These are phyloP conservation scores for Penicillium nucicola DNA, from an alignment of 495 filamentous ascomycete species.

Conservation along the genomic window DNA sequence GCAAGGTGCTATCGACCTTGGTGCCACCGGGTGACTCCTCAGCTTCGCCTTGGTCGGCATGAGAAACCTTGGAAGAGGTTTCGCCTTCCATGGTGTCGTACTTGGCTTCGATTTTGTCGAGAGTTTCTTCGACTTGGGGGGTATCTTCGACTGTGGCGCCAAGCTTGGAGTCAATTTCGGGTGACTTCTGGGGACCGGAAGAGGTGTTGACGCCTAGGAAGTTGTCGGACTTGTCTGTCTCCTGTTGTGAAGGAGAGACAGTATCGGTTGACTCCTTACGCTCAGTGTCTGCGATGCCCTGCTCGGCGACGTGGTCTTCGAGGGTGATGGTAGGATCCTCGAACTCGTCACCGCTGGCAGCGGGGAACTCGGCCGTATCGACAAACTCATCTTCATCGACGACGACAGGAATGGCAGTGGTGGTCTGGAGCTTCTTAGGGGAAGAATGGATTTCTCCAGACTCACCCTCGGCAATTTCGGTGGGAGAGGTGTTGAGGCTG, in stretches of 20 bases:
- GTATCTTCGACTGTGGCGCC: not conserved
- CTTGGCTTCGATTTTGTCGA: slow-evolving; percentile 4
- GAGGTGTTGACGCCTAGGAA: not conserved
- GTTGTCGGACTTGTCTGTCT: not conserved
- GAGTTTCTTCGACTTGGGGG: not conserved
- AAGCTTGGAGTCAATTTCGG: not conserved
- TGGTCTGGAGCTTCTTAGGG: slow-evolving; percentile 18
- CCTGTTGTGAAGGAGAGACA: too few species aligned
- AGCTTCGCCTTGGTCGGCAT: not conserved
- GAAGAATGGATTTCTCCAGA: slow-evolving; percentile 16
- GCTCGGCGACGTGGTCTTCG: not conserved
- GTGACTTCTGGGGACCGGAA: not conserved
- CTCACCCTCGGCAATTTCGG: slow-evolving; percentile 9
- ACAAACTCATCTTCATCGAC: slow-evolving; percentile 19
- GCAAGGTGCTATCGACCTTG: not conserved
- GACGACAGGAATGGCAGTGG: slow-evolving; percentile 8
- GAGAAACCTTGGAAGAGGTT: not conserved
- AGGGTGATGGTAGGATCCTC: not conserved
- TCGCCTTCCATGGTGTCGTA: not conserved
- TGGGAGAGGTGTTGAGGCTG: slow-evolving; percentile 21
- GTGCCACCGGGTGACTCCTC: not conserved
- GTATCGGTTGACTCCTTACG: not conserved
- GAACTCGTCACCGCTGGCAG: slow-evolving; percentile 23
- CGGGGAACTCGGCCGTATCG: slow-evolving; percentile 47
- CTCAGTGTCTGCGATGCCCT: not conserved